A percentile compares a stretch with the other conserved stretches of the same genome.
phyloP scores from a whole-genome alignment of 1,284 basidiomycete genomes.

The Leccinum fuscescens region DNA sequence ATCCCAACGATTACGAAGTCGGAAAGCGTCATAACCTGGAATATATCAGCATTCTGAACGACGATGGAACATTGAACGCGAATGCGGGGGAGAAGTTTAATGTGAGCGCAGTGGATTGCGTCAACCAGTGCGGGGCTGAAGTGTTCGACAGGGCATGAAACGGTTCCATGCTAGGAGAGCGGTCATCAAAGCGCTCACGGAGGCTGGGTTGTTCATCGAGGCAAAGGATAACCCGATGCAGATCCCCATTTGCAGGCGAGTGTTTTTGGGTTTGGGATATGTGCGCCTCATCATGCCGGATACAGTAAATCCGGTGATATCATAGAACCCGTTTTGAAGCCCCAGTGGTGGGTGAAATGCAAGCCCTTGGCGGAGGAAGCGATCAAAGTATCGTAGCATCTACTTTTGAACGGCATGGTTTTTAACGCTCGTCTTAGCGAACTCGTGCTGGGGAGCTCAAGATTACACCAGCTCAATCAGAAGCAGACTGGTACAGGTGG shows the following conservation, averaged over 20 bases:
- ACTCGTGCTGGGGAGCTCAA: constrained; percentile 83
- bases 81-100: constrained; percentile 84
- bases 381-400: constrained; percentile 59
- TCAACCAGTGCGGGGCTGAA: neutral
- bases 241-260: constrained; percentile 83
- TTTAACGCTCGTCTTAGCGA: constrained; percentile 47
- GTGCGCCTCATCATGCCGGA: neutral
- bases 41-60: constrained; percentile 96
- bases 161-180: constrained; percentile 91
- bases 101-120: constrained; percentile 36
- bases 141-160: constrained; percentile 75
- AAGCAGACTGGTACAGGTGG: constrained; percentile 97
- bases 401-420: neutral
- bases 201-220: constrained; percentile 85
- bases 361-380: constrained; percentile 90
- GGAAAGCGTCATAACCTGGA: constrained; percentile 86
- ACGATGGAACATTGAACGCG: constrained; percentile 94
- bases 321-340: constrained; percentile 95
- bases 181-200: constrained; percentile 85
- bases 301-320: constrained; percentile 90
- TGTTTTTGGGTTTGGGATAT: constrained; percentile 19
- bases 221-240: constrained; percentile 96
- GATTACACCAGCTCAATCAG: constrained; percentile 84
- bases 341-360: constrained; percentile 99
- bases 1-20: constrained; percentile 97